A percentile compares a stretch with the other conserved stretches of the same genome.
These are phyloP conservation scores for Wickerhamiella kurtzmanii DNA, from an alignment of 805 yeast genomes.

Conservation along the genomic window DNA sequence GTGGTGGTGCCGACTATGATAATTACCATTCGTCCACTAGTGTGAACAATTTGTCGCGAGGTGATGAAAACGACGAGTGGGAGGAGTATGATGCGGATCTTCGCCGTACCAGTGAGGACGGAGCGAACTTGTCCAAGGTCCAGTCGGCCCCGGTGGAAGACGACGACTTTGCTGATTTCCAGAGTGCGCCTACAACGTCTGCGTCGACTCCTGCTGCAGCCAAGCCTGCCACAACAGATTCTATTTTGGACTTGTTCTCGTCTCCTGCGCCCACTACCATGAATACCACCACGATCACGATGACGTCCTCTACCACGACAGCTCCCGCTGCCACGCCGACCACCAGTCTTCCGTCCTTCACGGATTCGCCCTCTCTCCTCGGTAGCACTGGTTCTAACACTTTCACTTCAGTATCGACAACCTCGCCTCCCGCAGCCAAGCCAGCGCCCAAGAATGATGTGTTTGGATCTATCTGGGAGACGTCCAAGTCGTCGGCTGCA, in stretches of 20 bases:
- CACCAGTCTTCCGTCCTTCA: no score
- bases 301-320: no score
- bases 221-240: slow-evolving; percentile 10
- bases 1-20: slow-evolving; percentile 30
- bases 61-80: slow-evolving; percentile 27
- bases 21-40: slow-evolving; percentile 24
- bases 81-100: slow-evolving; percentile 26
- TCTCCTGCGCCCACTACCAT: slow-evolving; percentile 14
- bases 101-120: not conserved
- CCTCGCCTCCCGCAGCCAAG: slow-evolving; percentile 13
- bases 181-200: slow-evolving; percentile 33
- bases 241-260: slow-evolving; percentile 19
- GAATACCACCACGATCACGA: not conserved
- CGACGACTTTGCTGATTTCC: slow-evolving; percentile 54
- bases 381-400: slow-evolving; percentile 10
- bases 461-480: slow-evolving; percentile 30
- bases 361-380: no score
- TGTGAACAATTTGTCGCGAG: not conserved
- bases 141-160: slow-evolving; percentile 32
- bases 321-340: no score
- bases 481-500: slow-evolving; percentile 14
- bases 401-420: slow-evolving; percentile 12
- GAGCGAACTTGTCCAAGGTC: slow-evolving; percentile 13
- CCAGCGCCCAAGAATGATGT: slow-evolving; percentile 23
- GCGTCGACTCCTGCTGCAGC: no score